Conservation (phyloP, 1,139 yeast species). For the Taphrina pruni region DNA sequence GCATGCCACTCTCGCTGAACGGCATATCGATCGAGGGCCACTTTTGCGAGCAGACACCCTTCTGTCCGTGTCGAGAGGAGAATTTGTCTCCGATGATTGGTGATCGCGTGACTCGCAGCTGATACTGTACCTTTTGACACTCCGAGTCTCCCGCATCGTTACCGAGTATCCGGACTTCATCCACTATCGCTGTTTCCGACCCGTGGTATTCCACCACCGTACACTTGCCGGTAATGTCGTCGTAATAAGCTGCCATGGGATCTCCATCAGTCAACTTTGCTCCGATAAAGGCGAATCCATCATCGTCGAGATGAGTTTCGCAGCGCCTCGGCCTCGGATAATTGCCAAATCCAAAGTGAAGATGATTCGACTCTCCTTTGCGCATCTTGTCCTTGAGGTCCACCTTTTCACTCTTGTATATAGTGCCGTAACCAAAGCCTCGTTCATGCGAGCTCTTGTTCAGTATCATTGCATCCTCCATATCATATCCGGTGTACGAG, state of each 20-base stretch:
- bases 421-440: constrained; percentile 97
- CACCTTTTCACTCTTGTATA: constrained; percentile 89
- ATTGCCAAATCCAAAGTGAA: constrained; percentile 91
- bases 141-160: constrained; percentile 77
- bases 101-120: constrained; percentile 86
- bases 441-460: constrained; percentile 97
- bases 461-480: constrained; percentile 99
- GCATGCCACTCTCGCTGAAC: constrained; percentile 91
- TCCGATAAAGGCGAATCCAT: constrained; percentile 93
- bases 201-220: constrained; percentile 92
- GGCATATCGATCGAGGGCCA: constrained; percentile 99
- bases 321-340: constrained; percentile 92
- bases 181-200: constrained; percentile 91
- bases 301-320: constrained; percentile 85
- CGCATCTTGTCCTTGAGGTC: constrained; percentile 79
- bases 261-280: constrained; percentile 90
- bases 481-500: constrained; percentile 98
- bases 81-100: constrained; percentile 98
- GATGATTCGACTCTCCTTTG: constrained; percentile 92
- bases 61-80: constrained; percentile 98
- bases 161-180: constrained; percentile 90
- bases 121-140: constrained; percentile 83
- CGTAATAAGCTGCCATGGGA: constrained; percentile 90
- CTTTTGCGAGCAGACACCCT: constrained; percentile 98
- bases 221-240: constrained; percentile 89